A percentile compares a stretch with the other conserved stretches of the same genome.
phyloP scores from a whole-genome alignment of 176 grass and related monocot genomes.

The Triticum monococcum region DNA sequence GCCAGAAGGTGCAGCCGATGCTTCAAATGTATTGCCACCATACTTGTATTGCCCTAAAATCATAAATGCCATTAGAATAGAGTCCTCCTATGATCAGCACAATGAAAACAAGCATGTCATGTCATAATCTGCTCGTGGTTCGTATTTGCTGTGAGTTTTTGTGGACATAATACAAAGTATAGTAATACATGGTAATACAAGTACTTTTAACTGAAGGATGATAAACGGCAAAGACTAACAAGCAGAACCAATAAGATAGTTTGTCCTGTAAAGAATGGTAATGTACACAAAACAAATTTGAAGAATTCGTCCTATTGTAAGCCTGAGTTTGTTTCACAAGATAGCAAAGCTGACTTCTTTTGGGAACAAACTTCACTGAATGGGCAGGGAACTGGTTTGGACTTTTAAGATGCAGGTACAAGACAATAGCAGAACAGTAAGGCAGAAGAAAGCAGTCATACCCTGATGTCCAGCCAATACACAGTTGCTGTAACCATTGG shows the following conservation, averaged over 20 bases:
- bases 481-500: slow-evolving; percentile 66
- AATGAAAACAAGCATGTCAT: not conserved
- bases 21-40: slow-evolving; percentile 38
- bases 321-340: not conserved
- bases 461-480: slow-evolving; percentile 75
- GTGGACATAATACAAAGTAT: not conserved
- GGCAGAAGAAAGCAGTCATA: slow-evolving; percentile 22
- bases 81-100: not conserved
- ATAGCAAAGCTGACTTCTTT: not conserved
- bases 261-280: not conserved
- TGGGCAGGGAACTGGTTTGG: not conserved
- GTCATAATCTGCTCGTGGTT: not conserved
- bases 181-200: not conserved
- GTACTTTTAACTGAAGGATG: not conserved
- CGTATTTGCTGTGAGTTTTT: not conserved
- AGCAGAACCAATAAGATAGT: not conserved
- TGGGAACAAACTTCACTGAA: not conserved
- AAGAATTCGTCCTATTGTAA: not conserved
- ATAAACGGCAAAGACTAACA: not conserved
- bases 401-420: not conserved
- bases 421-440: not conserved
- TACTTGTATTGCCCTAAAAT: slow-evolving; percentile 77
- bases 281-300: not conserved
- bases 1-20: slow-evolving; percentile 68
- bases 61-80: not conserved